Conservation (phyloP, 2,329 filamentous ascomycete species). For the Periconia sp. region DNA sequence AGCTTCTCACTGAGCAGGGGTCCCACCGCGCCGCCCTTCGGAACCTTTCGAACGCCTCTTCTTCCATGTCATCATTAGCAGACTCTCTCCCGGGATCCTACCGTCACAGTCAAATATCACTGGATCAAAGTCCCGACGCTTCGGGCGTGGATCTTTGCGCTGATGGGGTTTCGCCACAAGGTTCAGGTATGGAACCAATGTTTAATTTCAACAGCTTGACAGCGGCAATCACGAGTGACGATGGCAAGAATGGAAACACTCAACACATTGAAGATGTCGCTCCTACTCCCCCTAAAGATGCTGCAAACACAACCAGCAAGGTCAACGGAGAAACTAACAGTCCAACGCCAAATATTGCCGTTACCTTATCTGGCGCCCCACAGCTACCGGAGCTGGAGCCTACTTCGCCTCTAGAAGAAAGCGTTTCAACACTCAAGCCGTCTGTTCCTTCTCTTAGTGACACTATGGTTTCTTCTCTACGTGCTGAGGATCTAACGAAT, state of each 20-base stretch:
- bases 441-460: conserved; percentile 12
- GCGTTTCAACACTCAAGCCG: conserved; percentile 32
- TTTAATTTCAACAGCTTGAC: conserved; percentile 90
- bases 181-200: conserved; percentile 69
- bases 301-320: conserved; percentile 10
- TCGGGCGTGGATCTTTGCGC: conserved; percentile 52
- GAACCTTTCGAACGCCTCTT: conserved; percentile 85
- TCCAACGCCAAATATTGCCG: conserved; percentile 13
- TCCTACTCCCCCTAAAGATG: conserved; percentile 3
- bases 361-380: conserved; percentile 9
- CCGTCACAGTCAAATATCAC: conserved; percentile 27
- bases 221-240: conserved; percentile 74
- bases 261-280: conserved; percentile 45
- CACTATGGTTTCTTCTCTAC: conserved; percentile 28
- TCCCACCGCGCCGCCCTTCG: conserved; percentile 69
- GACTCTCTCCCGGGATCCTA: conserved; percentile 58
- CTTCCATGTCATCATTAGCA: conserved; percentile 73
- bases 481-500: conserved; percentile 21
- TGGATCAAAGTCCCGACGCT: conserved; percentile 52
- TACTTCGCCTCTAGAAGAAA: conserved; percentile 23
- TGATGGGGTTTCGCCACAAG: conserved; percentile 33
- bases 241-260: conserved; percentile 45
- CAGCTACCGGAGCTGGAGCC: conserved; percentile 9
- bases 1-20: conserved; percentile 33
- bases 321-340: conserved; percentile 24